Percentiles rank a stretch among this genome's conserved stretches.
These are phyloP conservation scores for Neohortaea acidophila DNA, from an alignment of 495 filamentous ascomycete genomes.

Conservation along the genomic window DNA sequence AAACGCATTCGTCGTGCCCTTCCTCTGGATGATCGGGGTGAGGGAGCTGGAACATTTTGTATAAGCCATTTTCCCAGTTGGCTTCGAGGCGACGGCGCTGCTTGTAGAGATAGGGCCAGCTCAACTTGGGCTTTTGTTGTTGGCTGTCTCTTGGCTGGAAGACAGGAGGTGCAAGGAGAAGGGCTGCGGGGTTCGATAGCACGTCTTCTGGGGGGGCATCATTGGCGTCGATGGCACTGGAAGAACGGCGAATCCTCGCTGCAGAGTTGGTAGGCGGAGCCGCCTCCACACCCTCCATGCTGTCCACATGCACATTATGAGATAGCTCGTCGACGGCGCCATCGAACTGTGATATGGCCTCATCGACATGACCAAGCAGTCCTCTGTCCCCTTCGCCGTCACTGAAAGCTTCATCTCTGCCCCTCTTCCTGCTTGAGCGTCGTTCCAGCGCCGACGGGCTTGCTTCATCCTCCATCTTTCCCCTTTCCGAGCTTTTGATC, in stretches of 20 bases:
- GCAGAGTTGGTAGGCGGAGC: not conserved
- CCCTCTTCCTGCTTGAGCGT: slow-evolving; percentile 12
- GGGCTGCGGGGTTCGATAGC: not conserved
- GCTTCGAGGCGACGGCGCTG: slow-evolving; percentile 71
- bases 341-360: too few species aligned
- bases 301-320: not conserved
- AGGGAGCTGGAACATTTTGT: slow-evolving; percentile 75
- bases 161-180: not conserved
- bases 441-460: not conserved
- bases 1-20: slow-evolving; percentile 83
- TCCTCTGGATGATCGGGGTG: slow-evolving; percentile 68
- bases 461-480: not conserved
- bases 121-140: slow-evolving; percentile 40
- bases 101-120: slow-evolving; percentile 80
- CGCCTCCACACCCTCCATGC: slow-evolving; percentile 9
- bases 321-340: too few species aligned
- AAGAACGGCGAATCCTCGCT: too few species aligned
- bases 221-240: too few species aligned
- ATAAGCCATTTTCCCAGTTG: slow-evolving; percentile 78
- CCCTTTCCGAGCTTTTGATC: not conserved
- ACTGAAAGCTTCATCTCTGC: slow-evolving; percentile 14
- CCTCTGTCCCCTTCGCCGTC: slow-evolving; percentile 5
- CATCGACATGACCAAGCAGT: too few species aligned
- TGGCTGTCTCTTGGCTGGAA: too few species aligned
- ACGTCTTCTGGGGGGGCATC: too few species aligned